Evolutionary conservation across 2,329 filamentous ascomycete genomes (phyloP), one percentile per base, ranked within the genome.

Genomic region (Aureobasidium mangrovei): DNA sequence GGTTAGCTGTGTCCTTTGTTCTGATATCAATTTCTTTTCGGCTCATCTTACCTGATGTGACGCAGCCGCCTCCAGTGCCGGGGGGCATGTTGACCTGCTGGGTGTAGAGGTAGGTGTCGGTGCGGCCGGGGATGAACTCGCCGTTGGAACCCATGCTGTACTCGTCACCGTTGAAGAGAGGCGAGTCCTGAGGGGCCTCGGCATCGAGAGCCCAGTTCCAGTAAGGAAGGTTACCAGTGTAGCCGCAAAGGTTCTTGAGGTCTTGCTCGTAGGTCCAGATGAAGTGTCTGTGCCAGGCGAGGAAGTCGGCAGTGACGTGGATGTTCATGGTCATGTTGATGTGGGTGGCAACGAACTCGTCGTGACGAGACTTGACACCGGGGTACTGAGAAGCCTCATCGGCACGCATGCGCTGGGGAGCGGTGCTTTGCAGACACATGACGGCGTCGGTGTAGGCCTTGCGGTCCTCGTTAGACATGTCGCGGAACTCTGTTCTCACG

Each of bases 51-150:
- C 18, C 18, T 0, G 67, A 70, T 10, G 63, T 69, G 2, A 83
- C 69, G 61, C 78, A 82, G 2, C 79, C 79, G 38, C 79, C 79
- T 10, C 79, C 79, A 0, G 71, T 70, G n/a, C 77, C 79, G 0
- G 73, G 72, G 0, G 74, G 76, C 7, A 77, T 63, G 24, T 60
- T 67, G 56, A 74, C 52, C 44, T 62, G 42, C 56, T 62, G 57
- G 26, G 48, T 29, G 49, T 54, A 51, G 12, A 65, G 59, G 59
- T 62, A 65, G 42, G 61, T 64, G 58, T 62, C 57, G 35, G 53
- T 38, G 28, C 63, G 60, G 48, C 60, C 59, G 32, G 61, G 33
- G 29, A 65, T 60, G 58, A 59, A 65, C 26, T 57, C 54, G 43
- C 66, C 65, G 36, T 68, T 66, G 57, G 60, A 55, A 26, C 65